Evolutionary conservation across 2,329 filamentous ascomycete species (phyloP).

Genomic region (Sporothrix pallida): DNA sequence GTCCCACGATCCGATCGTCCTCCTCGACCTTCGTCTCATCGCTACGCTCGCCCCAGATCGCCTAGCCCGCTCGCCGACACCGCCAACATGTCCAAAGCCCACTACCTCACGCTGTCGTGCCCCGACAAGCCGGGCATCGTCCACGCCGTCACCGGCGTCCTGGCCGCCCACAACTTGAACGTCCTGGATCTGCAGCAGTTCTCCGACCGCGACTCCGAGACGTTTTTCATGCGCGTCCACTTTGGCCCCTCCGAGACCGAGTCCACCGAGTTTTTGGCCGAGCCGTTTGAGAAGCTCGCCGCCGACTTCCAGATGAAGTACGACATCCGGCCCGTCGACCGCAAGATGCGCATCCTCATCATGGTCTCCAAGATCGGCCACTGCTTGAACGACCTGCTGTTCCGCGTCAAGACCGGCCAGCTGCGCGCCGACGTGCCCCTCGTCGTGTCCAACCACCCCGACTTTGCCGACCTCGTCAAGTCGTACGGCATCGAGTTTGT

Average conservation of each 20-base stretch:
- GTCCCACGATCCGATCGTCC: not conserved
- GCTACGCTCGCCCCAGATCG: not conserved
- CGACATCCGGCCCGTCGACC: conserved; percentile 69
- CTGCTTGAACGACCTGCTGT: conserved; percentile 71
- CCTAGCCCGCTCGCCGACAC: not conserved
- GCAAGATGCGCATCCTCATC: conserved; percentile 78
- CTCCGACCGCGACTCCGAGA: conserved; percentile 73
- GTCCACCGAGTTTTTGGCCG: conserved; percentile 58
- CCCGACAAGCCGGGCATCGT: conserved; percentile 86
- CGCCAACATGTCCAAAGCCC: conserved; percentile 53
- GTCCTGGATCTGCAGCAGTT: conserved; percentile 87
- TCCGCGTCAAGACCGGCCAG: conserved; percentile 70
- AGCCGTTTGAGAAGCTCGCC: conserved; percentile 66
- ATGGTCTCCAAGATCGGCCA: conserved; percentile 92
- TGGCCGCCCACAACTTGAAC: conserved; percentile 75
- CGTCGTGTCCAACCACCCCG: conserved; percentile 82
- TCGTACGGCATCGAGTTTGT: conserved; percentile 80
- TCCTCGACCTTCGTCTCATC: not conserved
- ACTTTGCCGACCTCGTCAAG: conserved; percentile 70
- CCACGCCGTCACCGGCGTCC: conserved; percentile 79
- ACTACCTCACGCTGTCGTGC: conserved; percentile 81
- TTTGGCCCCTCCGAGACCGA: conserved; percentile 66
- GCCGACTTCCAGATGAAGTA: conserved; percentile 70
- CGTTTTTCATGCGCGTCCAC: conserved; percentile 89
- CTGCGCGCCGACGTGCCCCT: conserved; percentile 76